A percentile compares a stretch with the other conserved stretches of the same genome.
These are phyloP conservation scores for Hericium rajendrae DNA, from an alignment of 768 basidiomycete genomes.

Conservation along the genomic window DNA sequence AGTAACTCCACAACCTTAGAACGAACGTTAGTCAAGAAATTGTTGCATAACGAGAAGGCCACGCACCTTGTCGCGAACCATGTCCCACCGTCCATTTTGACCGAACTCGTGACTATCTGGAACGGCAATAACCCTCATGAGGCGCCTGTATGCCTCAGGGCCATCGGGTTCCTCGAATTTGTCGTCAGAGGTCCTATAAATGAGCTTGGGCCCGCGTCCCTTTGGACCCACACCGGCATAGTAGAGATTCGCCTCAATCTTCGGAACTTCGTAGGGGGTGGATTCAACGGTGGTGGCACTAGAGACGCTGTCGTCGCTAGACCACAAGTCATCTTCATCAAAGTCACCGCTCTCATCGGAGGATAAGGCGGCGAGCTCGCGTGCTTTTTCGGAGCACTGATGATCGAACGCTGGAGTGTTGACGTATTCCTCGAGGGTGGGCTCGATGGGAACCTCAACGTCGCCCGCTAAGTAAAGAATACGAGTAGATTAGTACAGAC, in stretches of 20 bases:
- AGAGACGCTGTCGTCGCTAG: background rate
- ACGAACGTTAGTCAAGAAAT: conserved; percentile 4
- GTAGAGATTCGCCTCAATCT: conserved; percentile 16
- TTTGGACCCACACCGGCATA: conserved; percentile 14
- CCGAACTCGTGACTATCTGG: conserved; percentile 13
- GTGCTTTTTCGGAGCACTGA: background rate
- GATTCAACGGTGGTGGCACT: conserved; percentile 1
- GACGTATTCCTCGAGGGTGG: background rate
- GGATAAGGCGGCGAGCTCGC: background rate
- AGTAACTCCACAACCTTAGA: conserved; percentile 6
- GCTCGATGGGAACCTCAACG: background rate
- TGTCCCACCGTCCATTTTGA: conserved; percentile 13
- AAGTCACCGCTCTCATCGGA: background rate
- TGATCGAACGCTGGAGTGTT: conserved; percentile 1
- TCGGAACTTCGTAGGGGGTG: conserved; percentile 9
- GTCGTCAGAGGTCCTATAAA: conserved; percentile 15
- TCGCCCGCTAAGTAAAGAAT: background rate
- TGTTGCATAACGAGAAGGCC: conserved; percentile 14
- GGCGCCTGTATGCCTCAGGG: conserved; percentile 12
- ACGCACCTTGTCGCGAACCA: conserved; percentile 16
- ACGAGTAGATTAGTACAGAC: background rate
- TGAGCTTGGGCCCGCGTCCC: conserved; percentile 14
- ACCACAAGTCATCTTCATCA: background rate
- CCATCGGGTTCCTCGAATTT: conserved; percentile 12
- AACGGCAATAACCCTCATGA: conserved; percentile 16